Percentiles rank a stretch among this genome's conserved stretches.
Evolutionary conservation across 257 asterid species (phyloP).

Genomic region (Capsicum chinense): DNA sequence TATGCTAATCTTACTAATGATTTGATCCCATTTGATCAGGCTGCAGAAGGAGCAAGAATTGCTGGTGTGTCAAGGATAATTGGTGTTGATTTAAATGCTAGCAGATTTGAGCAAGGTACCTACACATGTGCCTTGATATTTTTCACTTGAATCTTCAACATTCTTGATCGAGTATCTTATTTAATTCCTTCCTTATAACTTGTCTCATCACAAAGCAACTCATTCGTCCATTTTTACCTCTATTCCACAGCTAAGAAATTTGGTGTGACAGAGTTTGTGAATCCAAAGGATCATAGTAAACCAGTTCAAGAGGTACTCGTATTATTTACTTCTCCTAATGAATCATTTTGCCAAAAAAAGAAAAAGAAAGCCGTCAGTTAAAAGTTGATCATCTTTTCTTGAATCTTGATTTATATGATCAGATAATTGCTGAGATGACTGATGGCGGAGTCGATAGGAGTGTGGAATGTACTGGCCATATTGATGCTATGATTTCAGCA

Average conservation of each 20-base stretch:
- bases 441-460: conserved; percentile 55
- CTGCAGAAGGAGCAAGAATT: conserved; percentile 85
- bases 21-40: conserved; percentile 40
- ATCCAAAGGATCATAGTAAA: conserved; percentile 47
- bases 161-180: background rate
- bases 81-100: conserved; percentile 68
- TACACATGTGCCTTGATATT: background rate
- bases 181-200: background rate
- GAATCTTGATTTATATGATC: conserved; percentile 6
- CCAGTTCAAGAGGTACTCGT: conserved; percentile 50
- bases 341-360: background rate
- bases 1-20: background rate
- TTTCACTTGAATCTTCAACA: background rate
- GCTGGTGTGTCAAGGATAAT: conserved; percentile 80
- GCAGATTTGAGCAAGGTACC: conserved; percentile 64
- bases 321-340: background rate
- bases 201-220: background rate
- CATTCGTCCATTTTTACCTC: background rate
- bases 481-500: conserved; percentile 50
- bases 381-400: background rate
- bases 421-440: conserved; percentile 53
- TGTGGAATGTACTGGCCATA: conserved; percentile 52
- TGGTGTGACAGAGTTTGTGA: conserved; percentile 54
- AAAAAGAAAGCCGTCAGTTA: background rate
- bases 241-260: conserved; percentile 46